These are phyloP conservation scores for Ophiosphaerella herpotricha DNA, from an alignment of 2,329 filamentous ascomycete genomes.

Conservation along the genomic window DNA sequence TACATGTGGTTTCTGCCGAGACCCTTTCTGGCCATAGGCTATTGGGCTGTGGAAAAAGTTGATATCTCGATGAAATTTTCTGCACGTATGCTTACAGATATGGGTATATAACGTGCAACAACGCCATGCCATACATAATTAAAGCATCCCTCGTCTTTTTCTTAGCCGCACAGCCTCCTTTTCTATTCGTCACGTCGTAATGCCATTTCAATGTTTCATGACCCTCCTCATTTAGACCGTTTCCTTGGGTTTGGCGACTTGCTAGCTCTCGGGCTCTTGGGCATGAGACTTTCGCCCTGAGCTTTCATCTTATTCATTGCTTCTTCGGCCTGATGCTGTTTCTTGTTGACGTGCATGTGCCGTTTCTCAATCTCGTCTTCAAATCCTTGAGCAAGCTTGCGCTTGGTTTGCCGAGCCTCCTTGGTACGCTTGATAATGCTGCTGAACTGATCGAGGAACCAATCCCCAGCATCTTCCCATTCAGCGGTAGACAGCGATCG, in stretches of 20 bases:
- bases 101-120: constrained; percentile 10
- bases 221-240: neutral
- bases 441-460: constrained; percentile 62
- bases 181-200: neutral
- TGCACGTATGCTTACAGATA: constrained; percentile 1
- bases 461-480: constrained; percentile 67
- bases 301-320: constrained; percentile 59
- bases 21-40: too few species aligned
- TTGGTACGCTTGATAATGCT: constrained; percentile 58
- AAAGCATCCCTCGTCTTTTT: neutral
- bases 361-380: constrained; percentile 61
- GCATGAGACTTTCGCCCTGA: constrained; percentile 59
- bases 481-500: constrained; percentile 56
- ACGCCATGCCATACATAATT: neutral
- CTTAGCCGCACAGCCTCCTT: neutral
- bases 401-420: constrained; percentile 57
- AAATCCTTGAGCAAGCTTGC: constrained; percentile 57
- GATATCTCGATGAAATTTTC: too few species aligned
- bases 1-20: too few species aligned
- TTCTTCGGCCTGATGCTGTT: constrained; percentile 54
- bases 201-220: neutral
- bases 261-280: constrained; percentile 44
- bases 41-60: neutral
- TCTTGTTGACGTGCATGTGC: constrained; percentile 56
- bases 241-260: constrained; percentile 22